These are phyloP conservation scores for Tylopilus vinaceipallidus DNA, from an alignment of 768 basidiomycete genomes.

Conservation along the genomic window DNA sequence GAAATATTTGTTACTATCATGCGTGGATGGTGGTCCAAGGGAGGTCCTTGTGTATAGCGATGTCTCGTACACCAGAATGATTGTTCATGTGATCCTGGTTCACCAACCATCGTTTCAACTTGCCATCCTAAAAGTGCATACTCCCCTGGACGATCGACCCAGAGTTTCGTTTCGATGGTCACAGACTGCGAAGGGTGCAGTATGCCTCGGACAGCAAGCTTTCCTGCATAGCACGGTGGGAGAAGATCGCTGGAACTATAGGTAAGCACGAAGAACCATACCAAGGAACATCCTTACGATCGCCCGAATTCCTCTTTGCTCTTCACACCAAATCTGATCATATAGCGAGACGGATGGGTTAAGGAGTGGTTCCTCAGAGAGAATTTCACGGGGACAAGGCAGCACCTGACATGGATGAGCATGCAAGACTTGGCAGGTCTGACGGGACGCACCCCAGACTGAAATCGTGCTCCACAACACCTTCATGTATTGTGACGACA, in stretches of 20 bases:
- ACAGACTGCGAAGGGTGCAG: constrained; percentile 49
- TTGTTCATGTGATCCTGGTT: constrained; percentile 21
- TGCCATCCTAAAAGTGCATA: constrained; percentile 69
- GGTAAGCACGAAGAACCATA: constrained; percentile 9
- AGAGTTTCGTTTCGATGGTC: constrained; percentile 50
- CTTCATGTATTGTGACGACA: constrained; percentile 47
- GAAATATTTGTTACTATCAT: constrained; percentile 33
- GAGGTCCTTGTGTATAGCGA: constrained; percentile 40
- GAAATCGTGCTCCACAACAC: constrained; percentile 63
- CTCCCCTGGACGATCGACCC: constrained; percentile 60
- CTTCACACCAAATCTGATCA: constrained; percentile 45
- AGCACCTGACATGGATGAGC: constrained; percentile 44
- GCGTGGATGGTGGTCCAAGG: constrained; percentile 25
- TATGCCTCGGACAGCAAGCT: constrained; percentile 61
- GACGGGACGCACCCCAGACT: constrained; percentile 52
- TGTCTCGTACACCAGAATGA: constrained; percentile 36
- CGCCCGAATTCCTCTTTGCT: constrained; percentile 19
- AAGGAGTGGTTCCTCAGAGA: constrained; percentile 71
- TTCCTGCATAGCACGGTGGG: constrained; percentile 60
- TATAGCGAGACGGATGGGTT: constrained; percentile 56
- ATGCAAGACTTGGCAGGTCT: neutral
- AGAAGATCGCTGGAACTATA: constrained; percentile 38
- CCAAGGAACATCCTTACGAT: constrained; percentile 15
- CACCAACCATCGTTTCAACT: constrained; percentile 63
- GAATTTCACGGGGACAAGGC: constrained; percentile 51